These are phyloP conservation scores for Citrullus colocynthis DNA, from an alignment of 306 rosid genomes.

Conservation along the genomic window DNA sequence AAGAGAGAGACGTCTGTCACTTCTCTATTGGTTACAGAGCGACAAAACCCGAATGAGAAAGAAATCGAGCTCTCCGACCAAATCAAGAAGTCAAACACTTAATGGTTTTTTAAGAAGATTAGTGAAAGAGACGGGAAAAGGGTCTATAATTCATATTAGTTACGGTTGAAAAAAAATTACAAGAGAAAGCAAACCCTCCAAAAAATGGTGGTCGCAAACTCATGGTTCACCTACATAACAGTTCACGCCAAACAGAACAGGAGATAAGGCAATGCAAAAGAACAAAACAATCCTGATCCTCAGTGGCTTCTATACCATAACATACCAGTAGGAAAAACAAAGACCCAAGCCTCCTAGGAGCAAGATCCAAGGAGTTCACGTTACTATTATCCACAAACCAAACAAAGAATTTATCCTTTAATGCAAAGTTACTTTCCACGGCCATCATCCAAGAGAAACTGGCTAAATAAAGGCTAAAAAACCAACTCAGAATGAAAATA, in stretches of 20 bases:
- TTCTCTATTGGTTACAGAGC: too few species aligned
- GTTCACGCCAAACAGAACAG: neutral
- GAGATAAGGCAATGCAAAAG: neutral
- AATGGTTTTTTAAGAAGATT: too few species aligned
- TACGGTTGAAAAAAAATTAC: neutral
- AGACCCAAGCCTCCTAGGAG: neutral
- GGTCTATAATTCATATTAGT: neutral
- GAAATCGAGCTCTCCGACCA: too few species aligned
- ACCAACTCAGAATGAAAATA: neutral
- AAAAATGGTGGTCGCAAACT: neutral
- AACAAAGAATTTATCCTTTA: neutral
- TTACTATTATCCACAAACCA: neutral
- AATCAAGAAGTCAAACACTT: too few species aligned
- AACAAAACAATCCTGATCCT: neutral
- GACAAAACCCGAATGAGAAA: too few species aligned
- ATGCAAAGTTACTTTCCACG: neutral
- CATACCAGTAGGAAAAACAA: neutral
- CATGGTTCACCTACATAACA: neutral
- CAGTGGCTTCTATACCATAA: neutral
- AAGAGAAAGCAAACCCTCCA: neutral
- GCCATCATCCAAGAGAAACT: neutral
- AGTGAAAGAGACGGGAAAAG: neutral
- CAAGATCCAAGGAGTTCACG: neutral
- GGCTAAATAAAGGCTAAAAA: neutral
- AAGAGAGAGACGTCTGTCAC: too few species aligned